phyloP scores from a whole-genome alignment of 73 alveolate species.

The Paramecium biaurelia region DNA sequence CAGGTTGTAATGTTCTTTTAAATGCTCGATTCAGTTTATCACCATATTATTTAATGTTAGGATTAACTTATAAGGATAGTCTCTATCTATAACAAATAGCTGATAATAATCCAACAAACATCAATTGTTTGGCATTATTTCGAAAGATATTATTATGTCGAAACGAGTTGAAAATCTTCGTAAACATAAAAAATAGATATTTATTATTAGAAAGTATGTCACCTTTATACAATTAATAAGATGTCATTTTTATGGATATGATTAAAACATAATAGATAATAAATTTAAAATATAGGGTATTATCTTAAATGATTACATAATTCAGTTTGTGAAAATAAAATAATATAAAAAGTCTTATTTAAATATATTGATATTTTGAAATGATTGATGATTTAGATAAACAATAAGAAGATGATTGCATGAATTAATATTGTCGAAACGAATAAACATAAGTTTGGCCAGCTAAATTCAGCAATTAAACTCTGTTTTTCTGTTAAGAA shows the following conservation, averaged over 20 bases:
- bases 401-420: background rate
- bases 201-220: background rate
- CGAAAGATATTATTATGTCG: background rate
- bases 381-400: slow-evolving; percentile 25
- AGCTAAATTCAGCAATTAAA: background rate
- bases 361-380: background rate
- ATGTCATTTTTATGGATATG: background rate
- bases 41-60: background rate
- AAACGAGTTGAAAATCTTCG: background rate
- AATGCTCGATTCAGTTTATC: slow-evolving; percentile 43
- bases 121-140: background rate
- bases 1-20: slow-evolving; percentile 41
- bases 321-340: background rate
- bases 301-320: background rate
- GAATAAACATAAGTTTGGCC: background rate
- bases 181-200: background rate
- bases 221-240: background rate
- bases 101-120: background rate
- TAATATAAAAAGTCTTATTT: background rate
- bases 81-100: background rate
- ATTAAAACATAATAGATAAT: background rate
- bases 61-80: background rate
- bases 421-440: background rate
- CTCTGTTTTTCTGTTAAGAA: background rate
- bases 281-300: background rate